A percentile compares a stretch with the other conserved stretches of the same genome.
Evolutionary conservation across 257 asterid species (phyloP).

Genomic region (Buddleja alternifolia): DNA sequence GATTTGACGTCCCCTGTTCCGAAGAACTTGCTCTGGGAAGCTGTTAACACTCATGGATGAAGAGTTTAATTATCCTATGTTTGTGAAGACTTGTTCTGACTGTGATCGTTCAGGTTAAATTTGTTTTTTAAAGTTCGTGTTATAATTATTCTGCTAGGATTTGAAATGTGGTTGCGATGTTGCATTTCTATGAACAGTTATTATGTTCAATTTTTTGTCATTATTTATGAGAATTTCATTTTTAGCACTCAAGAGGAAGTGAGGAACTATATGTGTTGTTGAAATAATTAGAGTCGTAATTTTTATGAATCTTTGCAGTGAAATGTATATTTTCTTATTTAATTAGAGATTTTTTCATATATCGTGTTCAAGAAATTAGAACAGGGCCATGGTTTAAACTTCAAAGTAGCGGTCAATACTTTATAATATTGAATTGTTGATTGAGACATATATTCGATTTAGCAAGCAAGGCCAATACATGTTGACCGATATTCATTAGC

Average conservation of each 20-base stretch:
- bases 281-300: constrained; percentile 2
- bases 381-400: no score
- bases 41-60: constrained; percentile 85
- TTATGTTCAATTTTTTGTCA: not conserved
- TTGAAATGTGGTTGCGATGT: constrained; percentile 11
- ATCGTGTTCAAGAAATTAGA: no score
- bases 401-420: no score
- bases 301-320: not conserved
- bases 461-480: no score
- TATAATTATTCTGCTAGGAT: constrained; percentile 11
- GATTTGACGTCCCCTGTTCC: constrained; percentile 55
- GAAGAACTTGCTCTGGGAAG: constrained; percentile 86
- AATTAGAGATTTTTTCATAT: not conserved
- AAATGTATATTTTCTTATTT: not conserved
- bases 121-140: not conserved
- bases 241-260: not conserved
- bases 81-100: not conserved
- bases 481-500: no score
- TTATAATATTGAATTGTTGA: no score
- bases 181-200: constrained; percentile 4
- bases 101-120: not conserved
- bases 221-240: constrained; percentile 6
- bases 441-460: no score
- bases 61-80: not conserved
- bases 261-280: not conserved